phyloP scores from a whole-genome alignment of 2,329 filamentous ascomycete genomes.

The Trichoderma cornu-damae region DNA sequence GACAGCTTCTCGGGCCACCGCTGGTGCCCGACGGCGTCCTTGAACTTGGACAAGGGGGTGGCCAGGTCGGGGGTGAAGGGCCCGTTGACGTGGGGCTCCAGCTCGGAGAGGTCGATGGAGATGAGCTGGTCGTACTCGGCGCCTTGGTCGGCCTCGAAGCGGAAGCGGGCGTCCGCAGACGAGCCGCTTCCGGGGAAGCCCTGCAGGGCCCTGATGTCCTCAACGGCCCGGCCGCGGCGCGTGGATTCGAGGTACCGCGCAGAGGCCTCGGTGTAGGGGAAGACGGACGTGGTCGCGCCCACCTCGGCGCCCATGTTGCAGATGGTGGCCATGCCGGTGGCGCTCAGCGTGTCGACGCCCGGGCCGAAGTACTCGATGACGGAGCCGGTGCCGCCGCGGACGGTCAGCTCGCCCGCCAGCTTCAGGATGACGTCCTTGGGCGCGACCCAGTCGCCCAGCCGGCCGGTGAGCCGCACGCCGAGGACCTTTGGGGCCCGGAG shows the following conservation, averaged over 20 bases:
- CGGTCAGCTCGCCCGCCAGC: slow-evolving; percentile 83
- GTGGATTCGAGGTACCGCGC: slow-evolving; percentile 83
- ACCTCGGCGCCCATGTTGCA: slow-evolving; percentile 90
- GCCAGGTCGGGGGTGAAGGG: slow-evolving; percentile 95
- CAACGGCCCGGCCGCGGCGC: slow-evolving; percentile 59
- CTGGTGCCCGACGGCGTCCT: slow-evolving; percentile 74
- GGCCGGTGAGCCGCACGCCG: slow-evolving; percentile 76
- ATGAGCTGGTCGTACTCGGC: slow-evolving; percentile 89
- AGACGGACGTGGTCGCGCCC: slow-evolving; percentile 90
- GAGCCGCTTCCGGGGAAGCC: slow-evolving; percentile 43
- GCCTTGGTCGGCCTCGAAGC: slow-evolving; percentile 70
- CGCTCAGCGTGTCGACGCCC: slow-evolving; percentile 82
- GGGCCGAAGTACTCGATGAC: slow-evolving; percentile 93
- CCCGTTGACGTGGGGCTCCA: slow-evolving; percentile 96
- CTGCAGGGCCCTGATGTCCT: slow-evolving; percentile 58
- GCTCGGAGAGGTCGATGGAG: slow-evolving; percentile 79
- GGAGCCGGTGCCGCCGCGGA: slow-evolving; percentile 87
- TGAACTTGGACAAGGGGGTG: slow-evolving; percentile 86
- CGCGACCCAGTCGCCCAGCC: slow-evolving; percentile 83
- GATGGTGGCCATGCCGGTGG: slow-evolving; percentile 88
- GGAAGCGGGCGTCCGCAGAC: slow-evolving; percentile 48
- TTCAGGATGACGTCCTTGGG: slow-evolving; percentile 94
- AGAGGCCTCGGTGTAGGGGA: slow-evolving; percentile 84
- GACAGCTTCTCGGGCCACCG: slow-evolving; percentile 88
- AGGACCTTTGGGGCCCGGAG: slow-evolving; percentile 89